phyloP scores from a whole-genome alignment of 2,329 filamentous ascomycete genomes.

The Hymenoscyphus albidus region DNA sequence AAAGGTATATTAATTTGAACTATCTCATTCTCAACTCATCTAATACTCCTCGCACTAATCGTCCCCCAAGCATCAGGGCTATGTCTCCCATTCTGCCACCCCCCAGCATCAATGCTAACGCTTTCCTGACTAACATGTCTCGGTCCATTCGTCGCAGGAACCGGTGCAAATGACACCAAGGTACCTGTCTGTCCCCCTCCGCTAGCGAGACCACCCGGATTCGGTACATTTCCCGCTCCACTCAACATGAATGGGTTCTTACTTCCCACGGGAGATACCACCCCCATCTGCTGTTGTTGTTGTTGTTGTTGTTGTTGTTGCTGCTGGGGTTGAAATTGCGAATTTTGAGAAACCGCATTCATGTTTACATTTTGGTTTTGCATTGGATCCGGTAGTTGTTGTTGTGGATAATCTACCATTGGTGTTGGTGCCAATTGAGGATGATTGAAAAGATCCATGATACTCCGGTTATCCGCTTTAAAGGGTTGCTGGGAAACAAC shows the following conservation, averaged over 20 bases:
- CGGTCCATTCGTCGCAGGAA: conserved; percentile 26
- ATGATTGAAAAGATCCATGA: conserved; percentile 68
- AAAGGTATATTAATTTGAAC: neutral
- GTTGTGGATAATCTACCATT: conserved; percentile 19
- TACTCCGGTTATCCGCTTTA: conserved; percentile 66
- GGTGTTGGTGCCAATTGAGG: conserved; percentile 34
- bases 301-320: conserved; percentile 12
- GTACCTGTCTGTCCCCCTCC: conserved; percentile 21
- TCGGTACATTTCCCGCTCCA: conserved; percentile 22
- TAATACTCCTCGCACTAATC: conserved; percentile 41
- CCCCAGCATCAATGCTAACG: conserved; percentile 44
- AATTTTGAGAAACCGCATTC: neutral
- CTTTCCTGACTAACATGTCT: conserved; percentile 65
- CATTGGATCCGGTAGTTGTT: conserved; percentile 22
- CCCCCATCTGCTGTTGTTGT: conserved; percentile 16
- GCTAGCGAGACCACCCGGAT: conserved; percentile 16
- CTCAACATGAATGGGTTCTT: conserved; percentile 34
- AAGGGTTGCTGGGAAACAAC: conserved; percentile 43
- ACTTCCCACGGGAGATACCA: conserved; percentile 26
- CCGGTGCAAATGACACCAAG: conserved; percentile 23
- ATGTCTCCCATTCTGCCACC: conserved; percentile 66
- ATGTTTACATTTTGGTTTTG: conserved; percentile 17
- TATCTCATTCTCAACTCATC: conserved; percentile 20
- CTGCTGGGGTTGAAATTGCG: conserved; percentile 10
- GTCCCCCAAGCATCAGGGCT: conserved; percentile 79